Percentiles rank a stretch among this genome's conserved stretches.
phyloP scores from a whole-genome alignment of 148 eudicot species.

The Amaranthus cruentus region DNA sequence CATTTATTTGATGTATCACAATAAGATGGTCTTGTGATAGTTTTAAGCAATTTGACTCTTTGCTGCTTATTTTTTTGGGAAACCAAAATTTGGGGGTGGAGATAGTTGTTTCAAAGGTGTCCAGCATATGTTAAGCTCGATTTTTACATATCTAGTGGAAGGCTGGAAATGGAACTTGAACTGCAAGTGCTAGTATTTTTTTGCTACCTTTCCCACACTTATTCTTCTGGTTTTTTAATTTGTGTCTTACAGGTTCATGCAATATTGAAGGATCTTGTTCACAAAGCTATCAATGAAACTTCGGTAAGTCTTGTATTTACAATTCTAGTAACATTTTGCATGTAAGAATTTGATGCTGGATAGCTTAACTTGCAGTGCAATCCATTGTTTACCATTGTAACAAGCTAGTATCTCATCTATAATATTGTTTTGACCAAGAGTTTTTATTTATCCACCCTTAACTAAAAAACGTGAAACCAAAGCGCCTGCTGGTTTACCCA shows the following conservation, averaged over 20 bases:
- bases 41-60: neutral
- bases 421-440: neutral
- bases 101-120: neutral
- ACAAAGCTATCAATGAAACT: constrained; percentile 77
- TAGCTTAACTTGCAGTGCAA: neutral
- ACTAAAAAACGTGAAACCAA: neutral
- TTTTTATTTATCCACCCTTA: neutral
- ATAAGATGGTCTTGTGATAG: neutral
- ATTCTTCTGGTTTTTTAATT: constrained; percentile 8
- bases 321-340: neutral
- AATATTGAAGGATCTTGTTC: constrained; percentile 82
- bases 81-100: too few relatives aligned
- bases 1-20: neutral
- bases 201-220: neutral
- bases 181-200: neutral
- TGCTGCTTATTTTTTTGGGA: neutral
- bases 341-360: neutral
- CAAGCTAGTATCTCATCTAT: neutral
- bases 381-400: neutral
- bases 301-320: constrained; percentile 38
- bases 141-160: too few relatives aligned
- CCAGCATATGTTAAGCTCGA: too few relatives aligned
- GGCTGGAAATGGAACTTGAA: neutral
- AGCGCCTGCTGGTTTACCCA: too few relatives aligned
- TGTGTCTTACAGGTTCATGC: constrained; percentile 68